Percentiles rank a stretch among this genome's conserved stretches.
Conservation (phyloP, 345 rosid genomes). For the Ricinus communis region DNA sequence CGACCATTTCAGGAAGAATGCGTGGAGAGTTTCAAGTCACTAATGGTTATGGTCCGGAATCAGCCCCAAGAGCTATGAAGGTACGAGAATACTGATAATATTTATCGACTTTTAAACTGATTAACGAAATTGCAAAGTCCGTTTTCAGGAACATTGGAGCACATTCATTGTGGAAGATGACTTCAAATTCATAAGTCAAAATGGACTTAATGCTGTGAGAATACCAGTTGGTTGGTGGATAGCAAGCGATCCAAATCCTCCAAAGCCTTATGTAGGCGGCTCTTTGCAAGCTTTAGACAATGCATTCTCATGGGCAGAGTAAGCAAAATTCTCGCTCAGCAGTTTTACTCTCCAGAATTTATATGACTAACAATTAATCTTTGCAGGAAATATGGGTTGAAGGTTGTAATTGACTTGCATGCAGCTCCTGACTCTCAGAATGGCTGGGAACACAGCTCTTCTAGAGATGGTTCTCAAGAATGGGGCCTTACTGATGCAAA, state of each 20-base stretch:
- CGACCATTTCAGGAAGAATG: slow-evolving; percentile 21
- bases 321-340: neutral
- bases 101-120: neutral
- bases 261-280: slow-evolving; percentile 55
- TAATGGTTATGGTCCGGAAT: slow-evolving; percentile 51
- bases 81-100: slow-evolving; percentile 20
- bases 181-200: slow-evolving; percentile 54
- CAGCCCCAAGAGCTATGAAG: slow-evolving; percentile 50
- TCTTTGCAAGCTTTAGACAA: slow-evolving; percentile 54
- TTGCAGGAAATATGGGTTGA: slow-evolving; percentile 47
- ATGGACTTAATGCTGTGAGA: slow-evolving; percentile 53
- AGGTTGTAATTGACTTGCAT: slow-evolving; percentile 53
- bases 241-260: slow-evolving; percentile 56
- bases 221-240: slow-evolving; percentile 79
- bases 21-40: slow-evolving; percentile 66
- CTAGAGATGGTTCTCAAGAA: slow-evolving; percentile 60
- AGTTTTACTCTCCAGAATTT: no score
- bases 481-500: slow-evolving; percentile 53
- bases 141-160: slow-evolving; percentile 55
- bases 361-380: no score
- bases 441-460: slow-evolving; percentile 51
- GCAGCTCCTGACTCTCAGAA: slow-evolving; percentile 71
- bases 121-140: no score
- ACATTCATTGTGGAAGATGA: slow-evolving; percentile 60
- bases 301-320: slow-evolving; percentile 67